Base-by-base conservation (phyloP, 768 basidiomycete species). In the Tylopilus vinaceipallidus region DNA sequence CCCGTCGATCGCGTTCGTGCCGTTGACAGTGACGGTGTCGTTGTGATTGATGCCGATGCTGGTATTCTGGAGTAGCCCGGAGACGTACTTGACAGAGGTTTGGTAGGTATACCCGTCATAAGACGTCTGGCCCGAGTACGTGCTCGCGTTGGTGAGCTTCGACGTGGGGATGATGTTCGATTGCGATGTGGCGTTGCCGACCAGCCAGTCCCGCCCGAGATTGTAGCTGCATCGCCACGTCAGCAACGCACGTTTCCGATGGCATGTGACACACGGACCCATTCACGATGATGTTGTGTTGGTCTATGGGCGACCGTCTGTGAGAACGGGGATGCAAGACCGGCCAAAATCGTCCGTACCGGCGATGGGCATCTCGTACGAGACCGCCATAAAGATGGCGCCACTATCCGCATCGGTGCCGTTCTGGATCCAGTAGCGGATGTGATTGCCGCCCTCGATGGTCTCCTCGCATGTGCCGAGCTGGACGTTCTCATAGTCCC, bases 381-480 rank as follows among this genome's bases (percentile, higher is more conserved):
- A 90, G 9, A 74, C 68, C 1, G 84, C 90, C 74, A 91, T 73
- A 60, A 91, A 91, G 36, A 87, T 73, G 3, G 88, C 88, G 29
- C 85, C 79, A 49, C 86, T 86, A 58, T 90, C 74, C 6, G 73
- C 83, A 3, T 65, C 24, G 12, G 70, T 53, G 0, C 91, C 91
- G 50, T 89, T 77, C 70, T 95, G 93, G 6, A 75, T 67, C 92
- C 91, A 95, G 66, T 93, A 95, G 34, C 93, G 80, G 63, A 93
- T 81, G 63, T 97, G 93, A 61, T 88, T 79, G 6, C 94, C 94
- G 2, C 93, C 93, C 56, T 88, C 63, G 35, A 95, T 77, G 2
- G 90, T 88, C 68, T 97, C 93, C 57, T 79, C 71, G 68, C 94
- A 95, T 1, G 92, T 80, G 0, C 94, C 94, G n/a, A 94, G 67